Conservation (phyloP, 352 stramenopile species). For the Thalassiosira gravida region DNA sequence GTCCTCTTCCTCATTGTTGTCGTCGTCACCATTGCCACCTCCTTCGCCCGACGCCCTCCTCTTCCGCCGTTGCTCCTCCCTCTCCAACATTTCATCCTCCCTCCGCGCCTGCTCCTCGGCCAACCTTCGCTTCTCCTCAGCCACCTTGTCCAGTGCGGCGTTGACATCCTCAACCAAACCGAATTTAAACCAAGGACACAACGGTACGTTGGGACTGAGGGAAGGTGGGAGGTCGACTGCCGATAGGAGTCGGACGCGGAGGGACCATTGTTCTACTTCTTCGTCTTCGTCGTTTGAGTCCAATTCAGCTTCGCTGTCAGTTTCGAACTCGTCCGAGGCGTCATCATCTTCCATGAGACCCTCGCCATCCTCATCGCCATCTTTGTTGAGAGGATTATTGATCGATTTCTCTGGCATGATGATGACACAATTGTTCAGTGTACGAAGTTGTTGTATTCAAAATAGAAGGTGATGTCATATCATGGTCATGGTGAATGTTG, state of each 20-base stretch:
- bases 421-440: no score
- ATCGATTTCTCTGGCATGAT: constrained; percentile 3
- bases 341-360: background rate
- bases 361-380: constrained; percentile 1
- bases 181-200: constrained; percentile 79
- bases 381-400: background rate
- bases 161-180: constrained; percentile 62
- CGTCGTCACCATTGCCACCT: background rate
- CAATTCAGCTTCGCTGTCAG: background rate
- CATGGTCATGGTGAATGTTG: no score
- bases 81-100: background rate
- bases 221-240: constrained; percentile 73
- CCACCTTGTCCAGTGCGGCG: constrained; percentile 13
- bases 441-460: no score
- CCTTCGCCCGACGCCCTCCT: constrained; percentile 14
- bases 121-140: constrained; percentile 1
- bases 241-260: constrained; percentile 70
- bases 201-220: constrained; percentile 66
- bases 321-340: constrained; percentile 9
- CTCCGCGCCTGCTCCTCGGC: background rate
- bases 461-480: no score
- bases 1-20: constrained; percentile 5
- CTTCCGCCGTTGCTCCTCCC: constrained; percentile 1
- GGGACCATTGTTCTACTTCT: constrained; percentile 59
- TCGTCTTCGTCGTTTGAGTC: constrained; percentile 28